Conservation (phyloP, 768 basidiomycete genomes). For the Tulasnella sp. region DNA sequence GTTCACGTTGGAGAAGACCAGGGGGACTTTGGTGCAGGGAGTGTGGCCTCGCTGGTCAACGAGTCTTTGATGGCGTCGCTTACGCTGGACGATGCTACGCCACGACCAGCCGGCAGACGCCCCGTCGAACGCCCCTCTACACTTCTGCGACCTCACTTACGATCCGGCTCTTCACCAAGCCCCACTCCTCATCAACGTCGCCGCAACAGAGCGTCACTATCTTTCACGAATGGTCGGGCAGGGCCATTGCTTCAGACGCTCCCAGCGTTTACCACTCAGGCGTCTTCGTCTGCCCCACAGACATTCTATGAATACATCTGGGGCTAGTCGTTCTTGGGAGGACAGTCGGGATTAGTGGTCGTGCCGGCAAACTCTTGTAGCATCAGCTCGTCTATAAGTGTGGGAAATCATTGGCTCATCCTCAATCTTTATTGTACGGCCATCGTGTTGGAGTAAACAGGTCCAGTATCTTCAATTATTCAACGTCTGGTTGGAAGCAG, state of each 20-base stretch:
- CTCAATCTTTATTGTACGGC: no score
- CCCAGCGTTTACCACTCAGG: background rate
- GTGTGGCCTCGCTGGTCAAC: no score
- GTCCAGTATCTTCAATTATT: no score
- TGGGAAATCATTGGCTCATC: no score
- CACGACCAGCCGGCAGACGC: background rate
- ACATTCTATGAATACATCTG: constrained; percentile 1
- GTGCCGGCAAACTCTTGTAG: no score
- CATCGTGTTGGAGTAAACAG: no score
- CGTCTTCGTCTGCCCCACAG: background rate
- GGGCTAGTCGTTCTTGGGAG: background rate
- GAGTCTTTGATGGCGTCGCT: background rate
- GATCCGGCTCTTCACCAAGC: constrained; percentile 11
- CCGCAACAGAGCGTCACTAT: background rate
- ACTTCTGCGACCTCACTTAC: background rate
- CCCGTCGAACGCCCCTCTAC: background rate
- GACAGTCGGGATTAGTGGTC: no score
- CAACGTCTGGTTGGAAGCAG: no score
- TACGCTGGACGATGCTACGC: background rate
- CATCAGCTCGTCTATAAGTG: no score
- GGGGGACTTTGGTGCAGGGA: background rate
- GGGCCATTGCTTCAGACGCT: background rate
- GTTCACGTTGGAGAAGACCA: background rate
- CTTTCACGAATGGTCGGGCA: background rate
- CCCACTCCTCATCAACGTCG: background rate